phyloP scores from a whole-genome alignment of 768 basidiomycete species.

The Pleurotus sapidus region DNA sequence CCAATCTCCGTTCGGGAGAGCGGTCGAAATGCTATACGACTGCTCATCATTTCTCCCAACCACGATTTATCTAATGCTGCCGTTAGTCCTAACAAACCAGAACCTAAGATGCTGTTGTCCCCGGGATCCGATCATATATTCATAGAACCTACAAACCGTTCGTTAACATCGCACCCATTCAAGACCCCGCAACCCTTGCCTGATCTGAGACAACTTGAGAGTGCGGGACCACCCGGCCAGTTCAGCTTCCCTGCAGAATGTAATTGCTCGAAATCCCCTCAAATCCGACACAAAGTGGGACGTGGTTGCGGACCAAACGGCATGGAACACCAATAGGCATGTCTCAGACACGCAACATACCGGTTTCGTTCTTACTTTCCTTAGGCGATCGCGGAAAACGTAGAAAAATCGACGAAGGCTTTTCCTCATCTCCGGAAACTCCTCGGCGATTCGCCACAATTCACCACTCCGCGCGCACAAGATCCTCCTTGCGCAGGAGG shows the following conservation, averaged over 20 bases:
- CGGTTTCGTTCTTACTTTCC: too few species aligned
- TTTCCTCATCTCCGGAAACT: background rate
- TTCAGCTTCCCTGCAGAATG: background rate
- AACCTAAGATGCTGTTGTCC: background rate
- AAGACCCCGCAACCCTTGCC: background rate
- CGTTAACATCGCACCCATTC: too few species aligned
- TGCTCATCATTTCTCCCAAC: background rate
- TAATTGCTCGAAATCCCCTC: background rate
- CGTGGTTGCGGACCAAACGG: background rate
- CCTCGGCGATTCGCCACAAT: background rate
- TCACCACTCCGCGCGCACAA: background rate
- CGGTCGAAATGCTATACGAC: background rate
- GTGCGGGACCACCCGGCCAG: background rate
- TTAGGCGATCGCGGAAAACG: background rate
- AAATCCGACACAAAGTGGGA: background rate
- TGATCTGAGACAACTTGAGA: background rate
- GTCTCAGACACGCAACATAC: too few species aligned
- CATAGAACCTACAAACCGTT: background rate
- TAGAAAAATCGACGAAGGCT: background rate
- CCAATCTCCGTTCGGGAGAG: background rate
- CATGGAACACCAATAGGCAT: background rate
- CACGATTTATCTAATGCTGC: background rate
- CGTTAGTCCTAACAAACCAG: background rate
- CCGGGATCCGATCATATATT: conserved; percentile 1
- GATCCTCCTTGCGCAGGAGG: conserved; percentile 3